phyloP scores from a whole-genome alignment of 768 basidiomycete genomes.

The Coprinopsis marcescibilis region DNA sequence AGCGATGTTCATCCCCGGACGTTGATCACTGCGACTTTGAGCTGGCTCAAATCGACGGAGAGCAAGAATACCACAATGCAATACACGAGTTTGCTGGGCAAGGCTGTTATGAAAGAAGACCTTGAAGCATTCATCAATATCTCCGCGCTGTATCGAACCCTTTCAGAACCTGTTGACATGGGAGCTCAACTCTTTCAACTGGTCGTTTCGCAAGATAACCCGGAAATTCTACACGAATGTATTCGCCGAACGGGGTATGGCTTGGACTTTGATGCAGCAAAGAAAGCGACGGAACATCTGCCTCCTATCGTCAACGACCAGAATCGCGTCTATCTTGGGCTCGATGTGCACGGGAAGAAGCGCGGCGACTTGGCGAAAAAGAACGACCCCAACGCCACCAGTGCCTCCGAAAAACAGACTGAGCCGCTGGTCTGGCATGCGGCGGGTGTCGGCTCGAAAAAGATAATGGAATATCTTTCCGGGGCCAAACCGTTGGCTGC shows the following conservation, averaged over 20 bases:
- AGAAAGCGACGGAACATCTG: constrained; percentile 19
- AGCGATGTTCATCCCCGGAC: constrained; percentile 31
- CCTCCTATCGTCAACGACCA: constrained; percentile 27
- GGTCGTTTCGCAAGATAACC: constrained; percentile 36
- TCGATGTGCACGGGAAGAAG: constrained; percentile 63
- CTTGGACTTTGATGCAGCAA: constrained; percentile 24
- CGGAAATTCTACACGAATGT: constrained; percentile 50
- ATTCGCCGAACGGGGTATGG: constrained; percentile 48
- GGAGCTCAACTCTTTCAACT: constrained; percentile 14
- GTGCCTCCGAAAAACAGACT: constrained; percentile 3
- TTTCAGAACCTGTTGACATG: constrained; percentile 25
- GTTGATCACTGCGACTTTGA: constrained; percentile 25
- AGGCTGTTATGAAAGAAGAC: constrained; percentile 39
- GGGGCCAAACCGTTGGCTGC: constrained; percentile 42
- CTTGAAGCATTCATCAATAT: constrained; percentile 46
- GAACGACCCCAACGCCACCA: constrained; percentile 45
- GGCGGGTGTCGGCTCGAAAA: constrained; percentile 21
- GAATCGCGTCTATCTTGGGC: constrained; percentile 48
- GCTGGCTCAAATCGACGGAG: neutral
- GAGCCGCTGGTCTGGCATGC: constrained; percentile 42
- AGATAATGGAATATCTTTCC: constrained; percentile 43
- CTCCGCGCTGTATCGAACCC: constrained; percentile 35
- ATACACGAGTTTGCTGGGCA: constrained; percentile 21
- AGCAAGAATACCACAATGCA: neutral
- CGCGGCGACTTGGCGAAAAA: constrained; percentile 44